Percentiles rank a stretch among this genome's conserved stretches.
phyloP scores from a whole-genome alignment of 2,329 filamentous ascomycete species.

The Sporothrix brunneoviolacea region DNA sequence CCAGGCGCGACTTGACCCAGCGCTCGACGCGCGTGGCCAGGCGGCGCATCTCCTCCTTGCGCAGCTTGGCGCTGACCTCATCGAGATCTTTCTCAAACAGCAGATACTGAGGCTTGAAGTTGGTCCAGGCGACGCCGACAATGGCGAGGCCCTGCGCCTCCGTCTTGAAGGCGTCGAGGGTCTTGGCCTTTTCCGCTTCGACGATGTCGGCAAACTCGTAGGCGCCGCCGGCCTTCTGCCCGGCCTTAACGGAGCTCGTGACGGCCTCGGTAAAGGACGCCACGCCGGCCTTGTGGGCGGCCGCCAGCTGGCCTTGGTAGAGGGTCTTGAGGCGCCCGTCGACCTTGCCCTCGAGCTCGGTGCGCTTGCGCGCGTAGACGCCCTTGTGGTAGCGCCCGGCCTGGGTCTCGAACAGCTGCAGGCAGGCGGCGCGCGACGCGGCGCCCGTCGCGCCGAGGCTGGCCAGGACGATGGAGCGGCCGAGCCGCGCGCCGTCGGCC shows the following conservation, averaged over 20 bases:
- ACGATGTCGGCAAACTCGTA: conserved; percentile 98
- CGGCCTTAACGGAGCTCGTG: conserved; percentile 75
- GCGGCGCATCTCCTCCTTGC: conserved; percentile 93
- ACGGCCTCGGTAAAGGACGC: conserved; percentile 81
- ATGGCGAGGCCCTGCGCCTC: conserved; percentile 71
- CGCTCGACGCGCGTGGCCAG: conserved; percentile 85
- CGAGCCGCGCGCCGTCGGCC: conserved; percentile 64
- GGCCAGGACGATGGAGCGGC: conserved; percentile 64
- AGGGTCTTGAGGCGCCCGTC: conserved; percentile 82
- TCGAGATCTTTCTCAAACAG: conserved; percentile 88
- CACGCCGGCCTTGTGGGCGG: conserved; percentile 84
- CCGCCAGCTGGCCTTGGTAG: conserved; percentile 80
- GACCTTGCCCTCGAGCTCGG: conserved; percentile 79
- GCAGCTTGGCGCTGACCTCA: conserved; percentile 73
- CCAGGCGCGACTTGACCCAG: conserved; percentile 83
- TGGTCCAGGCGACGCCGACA: conserved; percentile 77
- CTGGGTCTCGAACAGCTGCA: conserved; percentile 82
- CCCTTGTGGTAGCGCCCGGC: conserved; percentile 95
- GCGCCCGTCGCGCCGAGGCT: conserved; percentile 71
- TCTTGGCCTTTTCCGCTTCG: conserved; percentile 68
- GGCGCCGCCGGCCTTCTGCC: conserved; percentile 81
- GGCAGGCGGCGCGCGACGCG: conserved; percentile 60
- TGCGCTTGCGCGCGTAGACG: conserved; percentile 79
- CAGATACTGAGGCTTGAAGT: conserved; percentile 71
- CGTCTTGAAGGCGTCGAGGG: conserved; percentile 66